Conservation (phyloP, 1,284 basidiomycete genomes). For the Lentinula novae-zelandiae region DNA sequence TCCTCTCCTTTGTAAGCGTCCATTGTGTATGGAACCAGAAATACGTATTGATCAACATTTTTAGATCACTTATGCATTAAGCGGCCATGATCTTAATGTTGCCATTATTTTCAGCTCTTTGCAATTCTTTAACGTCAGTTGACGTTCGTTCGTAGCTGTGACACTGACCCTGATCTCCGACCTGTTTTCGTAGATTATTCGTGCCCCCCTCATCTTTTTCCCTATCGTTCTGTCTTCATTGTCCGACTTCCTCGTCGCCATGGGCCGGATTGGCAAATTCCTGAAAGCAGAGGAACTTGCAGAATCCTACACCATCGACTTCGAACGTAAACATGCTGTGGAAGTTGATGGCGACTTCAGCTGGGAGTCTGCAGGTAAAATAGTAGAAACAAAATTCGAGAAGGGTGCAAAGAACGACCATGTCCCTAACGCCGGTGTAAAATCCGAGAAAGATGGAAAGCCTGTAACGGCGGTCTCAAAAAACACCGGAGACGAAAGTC, state of each 20-base stretch:
- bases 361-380: slow-evolving; percentile 55
- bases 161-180: neutral
- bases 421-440: slow-evolving; percentile 9
- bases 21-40: neutral
- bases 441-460: slow-evolving; percentile 19
- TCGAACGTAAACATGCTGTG: slow-evolving; percentile 42
- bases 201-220: slow-evolving; percentile 47
- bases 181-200: slow-evolving; percentile 43
- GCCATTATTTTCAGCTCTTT: slow-evolving; percentile 73
- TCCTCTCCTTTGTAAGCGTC: slow-evolving; percentile 63
- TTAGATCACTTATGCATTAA: slow-evolving; percentile 67
- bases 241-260: slow-evolving; percentile 61
- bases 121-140: slow-evolving; percentile 68
- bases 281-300: slow-evolving; percentile 64
- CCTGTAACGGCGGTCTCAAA: slow-evolving; percentile 15
- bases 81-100: slow-evolving; percentile 61
- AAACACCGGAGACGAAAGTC: slow-evolving; percentile 17
- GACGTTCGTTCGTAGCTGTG: slow-evolving; percentile 17
- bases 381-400: slow-evolving; percentile 15
- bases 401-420: neutral
- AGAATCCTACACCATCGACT: slow-evolving; percentile 48
- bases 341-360: slow-evolving; percentile 63
- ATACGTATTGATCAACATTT: neutral
- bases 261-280: slow-evolving; percentile 56
- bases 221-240: slow-evolving; percentile 47